Conservation (phyloP, 2,329 filamentous ascomycete genomes). For the Hypoxylon sp. region DNA sequence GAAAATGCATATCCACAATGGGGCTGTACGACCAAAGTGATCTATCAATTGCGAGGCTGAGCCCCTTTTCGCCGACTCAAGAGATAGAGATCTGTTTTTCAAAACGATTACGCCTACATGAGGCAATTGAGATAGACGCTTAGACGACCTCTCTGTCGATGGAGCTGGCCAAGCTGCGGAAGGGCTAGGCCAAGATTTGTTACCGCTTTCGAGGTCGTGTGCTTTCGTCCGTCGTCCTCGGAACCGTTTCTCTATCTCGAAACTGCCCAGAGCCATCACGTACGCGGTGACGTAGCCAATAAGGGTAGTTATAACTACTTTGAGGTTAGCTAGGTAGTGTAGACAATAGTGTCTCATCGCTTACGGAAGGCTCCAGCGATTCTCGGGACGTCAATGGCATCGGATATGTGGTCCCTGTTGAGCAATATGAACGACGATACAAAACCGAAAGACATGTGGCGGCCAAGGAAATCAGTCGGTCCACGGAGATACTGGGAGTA, state of each 20-base stretch:
- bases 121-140: constrained; percentile 40
- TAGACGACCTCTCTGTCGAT: constrained; percentile 31
- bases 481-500: constrained; percentile 50
- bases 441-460: constrained; percentile 55
- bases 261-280: constrained; percentile 45
- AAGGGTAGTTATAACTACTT: constrained; percentile 49
- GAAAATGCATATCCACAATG: constrained; percentile 50
- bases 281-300: constrained; percentile 49
- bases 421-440: constrained; percentile 54
- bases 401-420: constrained; percentile 51
- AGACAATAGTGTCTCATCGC: constrained; percentile 6
- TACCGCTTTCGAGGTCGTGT: constrained; percentile 47
- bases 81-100: constrained; percentile 41
- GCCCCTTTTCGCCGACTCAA: constrained; percentile 12
- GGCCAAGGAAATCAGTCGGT: constrained; percentile 53
- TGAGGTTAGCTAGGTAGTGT: constrained; percentile 12
- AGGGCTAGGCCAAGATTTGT: constrained; percentile 48
- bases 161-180: constrained; percentile 48
- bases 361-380: constrained; percentile 51
- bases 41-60: constrained; percentile 33
- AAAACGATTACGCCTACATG: constrained; percentile 35
- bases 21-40: constrained; percentile 47
- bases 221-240: constrained; percentile 37
- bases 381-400: constrained; percentile 46
- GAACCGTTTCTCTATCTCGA: constrained; percentile 46